Evolutionary conservation across 202 grass and related monocot species (phyloP).

Genomic region (Saccharum hybrid): DNA sequence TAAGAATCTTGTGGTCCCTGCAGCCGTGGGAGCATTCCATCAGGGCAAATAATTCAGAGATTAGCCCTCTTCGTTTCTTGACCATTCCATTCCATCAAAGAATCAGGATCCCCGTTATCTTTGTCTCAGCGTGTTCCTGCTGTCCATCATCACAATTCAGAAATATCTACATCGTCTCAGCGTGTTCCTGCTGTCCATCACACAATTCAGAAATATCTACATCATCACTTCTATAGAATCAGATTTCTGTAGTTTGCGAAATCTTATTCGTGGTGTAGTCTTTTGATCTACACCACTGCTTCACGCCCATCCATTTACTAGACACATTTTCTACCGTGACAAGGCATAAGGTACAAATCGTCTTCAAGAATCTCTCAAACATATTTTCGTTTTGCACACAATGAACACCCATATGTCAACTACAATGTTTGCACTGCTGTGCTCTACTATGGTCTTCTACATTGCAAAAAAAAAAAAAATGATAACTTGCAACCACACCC

Average conservation of each 20-base stretch:
- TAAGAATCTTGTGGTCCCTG: neutral
- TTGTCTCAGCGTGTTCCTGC: no score
- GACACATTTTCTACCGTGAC: neutral
- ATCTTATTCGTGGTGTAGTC: neutral
- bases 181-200: no score
- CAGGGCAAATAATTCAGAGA: neutral
- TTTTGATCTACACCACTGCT: neutral
- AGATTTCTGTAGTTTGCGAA: neutral
- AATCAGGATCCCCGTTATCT: neutral
- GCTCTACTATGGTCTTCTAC: neutral
- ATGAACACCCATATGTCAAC: neutral
- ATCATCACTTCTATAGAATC: neutral
- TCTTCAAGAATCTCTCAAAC: neutral
- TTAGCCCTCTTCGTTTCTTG: neutral
- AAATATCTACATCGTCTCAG: no score
- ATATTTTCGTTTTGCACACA: neutral
- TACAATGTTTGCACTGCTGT: neutral
- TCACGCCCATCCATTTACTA: neutral
- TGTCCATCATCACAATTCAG: no score
- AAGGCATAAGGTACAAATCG: neutral
- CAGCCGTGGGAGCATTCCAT: neutral
- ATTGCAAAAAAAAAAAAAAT: no score
- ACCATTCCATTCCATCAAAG: neutral
- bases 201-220: no score
- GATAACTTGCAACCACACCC: no score